A percentile compares a stretch with the other conserved stretches of the same genome.
Evolutionary conservation across 2,329 filamentous ascomycete genomes (phyloP).

Genomic region (Nemania sp.): DNA sequence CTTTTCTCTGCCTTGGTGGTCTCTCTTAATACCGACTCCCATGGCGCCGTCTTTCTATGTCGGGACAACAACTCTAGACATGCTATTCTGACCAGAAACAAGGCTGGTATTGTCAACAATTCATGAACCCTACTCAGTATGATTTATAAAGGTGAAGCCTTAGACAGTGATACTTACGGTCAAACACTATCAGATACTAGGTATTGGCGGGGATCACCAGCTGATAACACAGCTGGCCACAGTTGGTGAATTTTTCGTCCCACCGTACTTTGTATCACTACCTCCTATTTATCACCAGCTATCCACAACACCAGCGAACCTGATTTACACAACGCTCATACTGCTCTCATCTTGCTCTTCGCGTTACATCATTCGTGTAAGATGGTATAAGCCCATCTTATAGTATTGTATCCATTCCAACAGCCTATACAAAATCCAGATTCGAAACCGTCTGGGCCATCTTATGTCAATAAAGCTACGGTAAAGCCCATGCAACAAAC

Average conservation of each 20-base stretch:
- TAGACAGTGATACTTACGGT: no score
- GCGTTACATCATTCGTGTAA: background rate
- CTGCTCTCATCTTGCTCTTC: background rate
- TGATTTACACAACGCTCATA: background rate
- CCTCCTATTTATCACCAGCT: background rate
- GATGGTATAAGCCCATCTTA: conserved; percentile 2
- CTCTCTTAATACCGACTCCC: conserved; percentile 57
- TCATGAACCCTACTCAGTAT: background rate
- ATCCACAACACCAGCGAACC: background rate
- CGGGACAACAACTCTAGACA: conserved; percentile 37
- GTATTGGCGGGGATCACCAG: conserved; percentile 12
- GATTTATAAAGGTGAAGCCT: no score
- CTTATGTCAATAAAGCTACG: background rate
- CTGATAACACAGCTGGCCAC: conserved; percentile 19
- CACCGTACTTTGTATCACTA: no score
- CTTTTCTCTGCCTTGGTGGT: conserved; percentile 57
- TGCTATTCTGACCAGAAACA: conserved; percentile 7
- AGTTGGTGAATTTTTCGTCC: conserved; percentile 4
- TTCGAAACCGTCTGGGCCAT: background rate
- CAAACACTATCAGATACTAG: no score
- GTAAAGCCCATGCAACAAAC: background rate
- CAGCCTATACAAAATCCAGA: background rate
- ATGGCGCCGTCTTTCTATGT: conserved; percentile 39
- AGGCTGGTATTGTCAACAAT: background rate
- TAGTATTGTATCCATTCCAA: background rate